A percentile compares a stretch with the other conserved stretches of the same genome.
These are phyloP conservation scores for Cucurbita moschata DNA, from an alignment of 306 rosid species.

Conservation along the genomic window DNA sequence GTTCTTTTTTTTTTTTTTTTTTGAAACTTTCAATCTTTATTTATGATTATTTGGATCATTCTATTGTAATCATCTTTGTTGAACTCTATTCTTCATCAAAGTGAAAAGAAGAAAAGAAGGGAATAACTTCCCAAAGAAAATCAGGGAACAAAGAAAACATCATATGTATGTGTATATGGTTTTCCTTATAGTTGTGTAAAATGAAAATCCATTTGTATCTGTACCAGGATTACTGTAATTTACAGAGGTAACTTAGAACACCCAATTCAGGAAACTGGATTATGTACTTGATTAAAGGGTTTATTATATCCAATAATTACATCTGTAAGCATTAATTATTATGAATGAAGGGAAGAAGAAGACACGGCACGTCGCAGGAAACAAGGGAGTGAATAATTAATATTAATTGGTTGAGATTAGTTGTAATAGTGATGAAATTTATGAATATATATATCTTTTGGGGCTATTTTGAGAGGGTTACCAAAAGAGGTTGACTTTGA, in stretches of 20 bases:
- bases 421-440: not conserved
- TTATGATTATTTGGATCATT: not conserved
- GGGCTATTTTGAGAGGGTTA: too few relatives aligned
- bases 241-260: not conserved
- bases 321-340: not conserved
- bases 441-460: not conserved
- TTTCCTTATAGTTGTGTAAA: not conserved
- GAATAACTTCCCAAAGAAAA: not conserved
- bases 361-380: constrained; percentile 10
- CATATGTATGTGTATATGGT: not conserved
- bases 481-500: not conserved
- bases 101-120: not conserved
- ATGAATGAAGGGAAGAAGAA: not conserved
- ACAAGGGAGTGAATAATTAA: not conserved
- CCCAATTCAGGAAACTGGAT: not conserved
- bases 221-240: not conserved
- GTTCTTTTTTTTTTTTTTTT: not conserved
- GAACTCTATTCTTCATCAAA: not conserved
- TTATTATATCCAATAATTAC: not conserved
- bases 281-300: not conserved
- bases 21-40: not conserved
- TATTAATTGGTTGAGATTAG: not conserved
- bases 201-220: not conserved
- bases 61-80: not conserved
- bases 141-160: too few relatives aligned